These are phyloP conservation scores for Neurospora terricola DNA, from an alignment of 495 filamentous ascomycete genomes.

Conservation along the genomic window DNA sequence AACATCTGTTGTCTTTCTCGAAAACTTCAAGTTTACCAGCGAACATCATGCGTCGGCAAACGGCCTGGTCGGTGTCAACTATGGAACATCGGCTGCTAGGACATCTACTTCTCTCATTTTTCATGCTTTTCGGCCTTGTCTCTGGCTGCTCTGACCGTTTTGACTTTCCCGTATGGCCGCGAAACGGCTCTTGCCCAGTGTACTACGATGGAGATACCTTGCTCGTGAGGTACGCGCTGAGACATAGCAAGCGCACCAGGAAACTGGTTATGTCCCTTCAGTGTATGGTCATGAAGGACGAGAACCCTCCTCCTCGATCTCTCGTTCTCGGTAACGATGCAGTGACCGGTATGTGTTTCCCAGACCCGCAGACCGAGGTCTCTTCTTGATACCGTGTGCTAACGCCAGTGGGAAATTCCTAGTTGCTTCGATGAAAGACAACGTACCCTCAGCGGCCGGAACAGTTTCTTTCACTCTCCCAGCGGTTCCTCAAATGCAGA, in stretches of 20 bases:
- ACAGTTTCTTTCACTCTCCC: background rate
- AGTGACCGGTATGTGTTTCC: background rate
- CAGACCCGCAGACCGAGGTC: background rate
- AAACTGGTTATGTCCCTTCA: background rate
- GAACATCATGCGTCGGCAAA: background rate
- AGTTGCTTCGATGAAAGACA: background rate
- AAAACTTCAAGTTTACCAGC: background rate
- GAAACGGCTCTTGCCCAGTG: background rate
- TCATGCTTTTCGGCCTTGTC: background rate
- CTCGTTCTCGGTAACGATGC: background rate
- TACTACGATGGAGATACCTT: background rate
- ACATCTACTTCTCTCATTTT: background rate
- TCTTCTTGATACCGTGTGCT: background rate
- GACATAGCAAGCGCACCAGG: background rate
- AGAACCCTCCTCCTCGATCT: background rate
- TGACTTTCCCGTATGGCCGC: background rate
- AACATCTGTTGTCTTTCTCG: too few species aligned
- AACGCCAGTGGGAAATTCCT: background rate
- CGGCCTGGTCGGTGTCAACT: background rate
- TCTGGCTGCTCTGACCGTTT: background rate
- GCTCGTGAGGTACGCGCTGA: background rate
- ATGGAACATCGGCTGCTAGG: background rate
- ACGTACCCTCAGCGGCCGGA: background rate
- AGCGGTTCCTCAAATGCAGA: background rate
- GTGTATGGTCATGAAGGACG: background rate